Evolutionary conservation across 495 filamentous ascomycete species (phyloP).

Genomic region (Xylaria venustula): DNA sequence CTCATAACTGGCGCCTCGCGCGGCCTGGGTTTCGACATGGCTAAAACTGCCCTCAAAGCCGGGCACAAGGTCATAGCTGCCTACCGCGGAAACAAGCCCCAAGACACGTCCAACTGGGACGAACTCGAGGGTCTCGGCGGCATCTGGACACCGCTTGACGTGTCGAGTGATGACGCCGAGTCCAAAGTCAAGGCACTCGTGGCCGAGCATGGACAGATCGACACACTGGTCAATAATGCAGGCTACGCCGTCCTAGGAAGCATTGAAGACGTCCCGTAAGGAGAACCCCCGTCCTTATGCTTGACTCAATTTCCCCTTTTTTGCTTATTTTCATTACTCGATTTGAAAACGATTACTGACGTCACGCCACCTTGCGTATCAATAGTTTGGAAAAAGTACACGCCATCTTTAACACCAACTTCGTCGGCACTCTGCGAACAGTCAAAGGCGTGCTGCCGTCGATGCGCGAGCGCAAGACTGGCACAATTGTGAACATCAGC

Average conservation of each 20-base stretch:
- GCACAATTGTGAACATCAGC: constrained; percentile 43
- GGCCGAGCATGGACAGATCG: constrained; percentile 40
- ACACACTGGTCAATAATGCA: constrained; percentile 53
- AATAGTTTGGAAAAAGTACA: constrained; percentile 29
- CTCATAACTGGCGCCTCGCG: constrained; percentile 47
- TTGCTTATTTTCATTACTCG: too few relatives aligned
- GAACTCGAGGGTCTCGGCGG: constrained; percentile 40
- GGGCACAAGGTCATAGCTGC: constrained; percentile 45
- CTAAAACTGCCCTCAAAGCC: constrained; percentile 30
- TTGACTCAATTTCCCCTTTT: too few relatives aligned
- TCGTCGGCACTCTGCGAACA: constrained; percentile 44
- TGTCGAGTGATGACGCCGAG: constrained; percentile 32
- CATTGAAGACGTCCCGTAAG: constrained; percentile 43
- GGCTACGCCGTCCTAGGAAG: constrained; percentile 42
- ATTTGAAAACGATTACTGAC: background rate
- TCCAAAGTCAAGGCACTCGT: constrained; percentile 29
- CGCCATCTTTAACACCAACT: constrained; percentile 43
- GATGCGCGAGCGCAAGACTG: constrained; percentile 42
- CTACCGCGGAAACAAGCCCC: constrained; percentile 32
- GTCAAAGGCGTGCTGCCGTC: constrained; percentile 47
- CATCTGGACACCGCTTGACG: constrained; percentile 38
- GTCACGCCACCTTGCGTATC: background rate
- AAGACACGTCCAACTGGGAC: constrained; percentile 19
- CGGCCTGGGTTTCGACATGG: constrained; percentile 40
- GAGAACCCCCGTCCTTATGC: too few relatives aligned